Base-by-base conservation (phyloP, 305 asterid species). In the Plantago rigida region DNA sequence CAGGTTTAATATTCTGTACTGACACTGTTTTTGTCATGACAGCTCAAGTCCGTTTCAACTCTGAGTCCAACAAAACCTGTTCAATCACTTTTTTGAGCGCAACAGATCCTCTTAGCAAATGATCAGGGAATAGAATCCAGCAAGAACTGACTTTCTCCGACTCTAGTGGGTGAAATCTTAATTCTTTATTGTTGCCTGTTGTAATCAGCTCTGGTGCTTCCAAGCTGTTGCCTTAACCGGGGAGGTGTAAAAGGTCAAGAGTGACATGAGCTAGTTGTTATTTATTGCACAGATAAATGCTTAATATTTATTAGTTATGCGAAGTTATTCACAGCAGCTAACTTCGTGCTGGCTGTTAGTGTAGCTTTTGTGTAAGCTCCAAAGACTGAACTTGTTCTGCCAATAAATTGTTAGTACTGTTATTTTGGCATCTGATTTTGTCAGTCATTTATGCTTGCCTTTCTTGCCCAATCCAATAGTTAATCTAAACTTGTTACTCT, bases 21-120 rank as follows among this genome's bases (percentile, higher is more conserved):
- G 65, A 47, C 63, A 46, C 52, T 17, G 52, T 34, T 53, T 42
- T 64, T 55, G 58, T 62, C 42, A 15, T 73, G 74, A 65, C 99
- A 92, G 99, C 83, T 86, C 83, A 87, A 79, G 79, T 59, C 77
- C 4, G 99, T 92, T 72, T 87, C 95, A 55, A 69, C 78, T 62
- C 80, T 86, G 59, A 59, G 72, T n/a, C 69, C 91, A 17, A 58
- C 77, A 13, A 71, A 80, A 58, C 76, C 84, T 9, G 82, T 79
- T 42, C 71, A 78, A 58, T 69, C 90, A 15, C 75, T 84, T 67
- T 92, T 92, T 81, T 62, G 63, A 70, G 71, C 65, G 46, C 63
- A 64, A 73, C 73, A 59, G 57, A 59, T 59, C 53, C 70, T 56
- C 79, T 71, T 56, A 63, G 51, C 62, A 14, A 48, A 48, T 59